Conservation (phyloP, 2,329 filamentous ascomycete species). For the Fusarium sororula region DNA sequence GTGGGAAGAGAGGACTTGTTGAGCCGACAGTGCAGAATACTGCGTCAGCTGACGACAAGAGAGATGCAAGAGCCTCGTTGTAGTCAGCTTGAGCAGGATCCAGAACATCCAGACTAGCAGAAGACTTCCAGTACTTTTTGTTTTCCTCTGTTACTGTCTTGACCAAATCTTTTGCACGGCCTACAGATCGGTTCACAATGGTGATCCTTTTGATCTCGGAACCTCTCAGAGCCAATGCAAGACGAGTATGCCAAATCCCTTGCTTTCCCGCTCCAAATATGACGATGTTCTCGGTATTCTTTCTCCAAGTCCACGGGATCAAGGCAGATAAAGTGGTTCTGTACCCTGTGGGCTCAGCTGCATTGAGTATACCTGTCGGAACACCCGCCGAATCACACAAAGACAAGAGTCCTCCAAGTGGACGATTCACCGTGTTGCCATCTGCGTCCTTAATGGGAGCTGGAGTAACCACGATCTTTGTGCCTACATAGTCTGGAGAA, state of each 20-base stretch:
- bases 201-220: slow-evolving; percentile 40
- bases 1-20: slow-evolving; percentile 20
- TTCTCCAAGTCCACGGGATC: slow-evolving; percentile 61
- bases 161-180: slow-evolving; percentile 3
- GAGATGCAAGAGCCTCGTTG: neutral
- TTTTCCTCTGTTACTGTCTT: slow-evolving; percentile 20
- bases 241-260: slow-evolving; percentile 76
- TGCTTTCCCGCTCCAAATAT: slow-evolving; percentile 77
- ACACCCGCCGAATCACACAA: slow-evolving; percentile 14
- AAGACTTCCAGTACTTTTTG: slow-evolving; percentile 27
- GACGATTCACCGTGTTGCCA: neutral
- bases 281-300: slow-evolving; percentile 58
- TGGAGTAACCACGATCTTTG: slow-evolving; percentile 39
- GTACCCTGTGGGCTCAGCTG: slow-evolving; percentile 73
- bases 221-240: slow-evolving; percentile 65
- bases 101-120: neutral
- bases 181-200: slow-evolving; percentile 43
- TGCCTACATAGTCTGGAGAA: slow-evolving; percentile 27
- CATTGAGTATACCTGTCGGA: slow-evolving; percentile 65
- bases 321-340: slow-evolving; percentile 72
- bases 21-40: slow-evolving; percentile 36
- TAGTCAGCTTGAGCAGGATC: slow-evolving; percentile 16
- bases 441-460: neutral
- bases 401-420: slow-evolving; percentile 21
- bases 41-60: slow-evolving; percentile 6